A percentile compares a stretch with the other conserved stretches of the same genome.
phyloP scores from a whole-genome alignment of 495 filamentous ascomycete species.

The Choiromyces venosus region DNA sequence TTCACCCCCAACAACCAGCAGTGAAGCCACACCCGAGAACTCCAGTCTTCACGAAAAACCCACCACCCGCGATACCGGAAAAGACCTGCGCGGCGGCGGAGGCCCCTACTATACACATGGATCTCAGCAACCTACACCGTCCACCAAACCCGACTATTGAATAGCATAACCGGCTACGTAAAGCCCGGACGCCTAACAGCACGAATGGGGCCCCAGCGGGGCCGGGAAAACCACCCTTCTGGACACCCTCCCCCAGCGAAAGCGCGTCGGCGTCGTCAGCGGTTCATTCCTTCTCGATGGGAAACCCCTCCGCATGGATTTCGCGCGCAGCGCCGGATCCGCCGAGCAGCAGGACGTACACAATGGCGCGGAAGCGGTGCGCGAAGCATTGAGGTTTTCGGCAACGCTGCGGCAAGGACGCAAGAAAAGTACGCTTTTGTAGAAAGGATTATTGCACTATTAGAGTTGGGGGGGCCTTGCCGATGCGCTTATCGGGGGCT shows the following conservation, averaged over 20 bases:
- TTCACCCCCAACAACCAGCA: conserved; percentile 4
- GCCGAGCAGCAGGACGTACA: conserved; percentile 48
- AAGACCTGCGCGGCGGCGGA: conserved; percentile 21
- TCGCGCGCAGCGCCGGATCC: conserved; percentile 51
- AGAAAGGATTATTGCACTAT: conserved; percentile 44
- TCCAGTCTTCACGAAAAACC: conserved; percentile 25
- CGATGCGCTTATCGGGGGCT: conserved; percentile 52
- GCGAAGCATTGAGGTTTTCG: conserved; percentile 58
- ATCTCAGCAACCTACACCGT: conserved; percentile 55
- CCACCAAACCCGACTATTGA: conserved; percentile 59
- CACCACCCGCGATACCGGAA: too few relatives aligned
- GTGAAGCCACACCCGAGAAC: conserved; percentile 11
- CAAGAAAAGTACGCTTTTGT: conserved; percentile 57
- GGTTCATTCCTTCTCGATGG: conserved; percentile 63
- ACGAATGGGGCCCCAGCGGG: conserved; percentile 62
- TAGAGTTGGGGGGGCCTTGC: conserved; percentile 55
- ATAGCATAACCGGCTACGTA: conserved; percentile 67
- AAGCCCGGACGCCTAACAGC: conserved; percentile 78
- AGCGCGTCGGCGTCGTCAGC: conserved; percentile 55
- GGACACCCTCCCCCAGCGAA: conserved; percentile 58
- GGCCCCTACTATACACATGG: conserved; percentile 62
- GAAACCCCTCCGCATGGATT: conserved; percentile 53
- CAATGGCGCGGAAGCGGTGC: conserved; percentile 53
- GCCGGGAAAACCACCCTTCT: conserved; percentile 58
- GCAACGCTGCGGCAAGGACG: conserved; percentile 55